These are phyloP conservation scores for Teratosphaeria destructans DNA, from an alignment of 2,329 filamentous ascomycete species.

Conservation along the genomic window DNA sequence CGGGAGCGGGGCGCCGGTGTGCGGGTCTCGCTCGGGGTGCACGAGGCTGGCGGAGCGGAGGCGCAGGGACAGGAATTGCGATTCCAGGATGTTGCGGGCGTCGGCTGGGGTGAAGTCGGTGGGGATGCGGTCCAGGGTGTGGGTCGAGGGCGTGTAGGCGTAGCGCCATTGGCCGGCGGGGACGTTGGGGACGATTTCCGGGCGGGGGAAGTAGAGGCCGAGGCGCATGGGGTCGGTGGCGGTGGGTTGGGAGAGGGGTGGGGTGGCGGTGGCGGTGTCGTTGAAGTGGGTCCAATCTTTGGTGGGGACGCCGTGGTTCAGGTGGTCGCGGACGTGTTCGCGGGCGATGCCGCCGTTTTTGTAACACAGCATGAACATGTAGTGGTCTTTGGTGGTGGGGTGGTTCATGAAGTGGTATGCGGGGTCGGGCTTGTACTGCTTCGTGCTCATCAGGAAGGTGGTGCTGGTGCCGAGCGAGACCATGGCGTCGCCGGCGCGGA, in stretches of 20 bases:
- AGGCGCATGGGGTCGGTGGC: constrained; percentile 55
- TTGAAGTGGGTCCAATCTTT: constrained; percentile 73
- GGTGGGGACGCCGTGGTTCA: constrained; percentile 25
- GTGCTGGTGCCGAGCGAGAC: constrained; percentile 91
- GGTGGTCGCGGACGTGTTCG: constrained; percentile 72
- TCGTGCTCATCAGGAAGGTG: constrained; percentile 94
- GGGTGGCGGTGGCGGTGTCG: constrained; percentile 54
- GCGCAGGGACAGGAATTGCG: constrained; percentile 84
- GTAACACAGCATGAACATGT: constrained; percentile 99
- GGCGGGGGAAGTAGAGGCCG: constrained; percentile 88
- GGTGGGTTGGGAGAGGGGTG: constrained; percentile 55
- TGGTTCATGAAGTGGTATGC: constrained; percentile 98
- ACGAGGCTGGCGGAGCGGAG: constrained; percentile 75
- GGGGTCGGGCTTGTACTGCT: constrained; percentile 79
- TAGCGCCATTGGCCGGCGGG: constrained; percentile 79
- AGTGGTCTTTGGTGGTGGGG: constrained; percentile 76
- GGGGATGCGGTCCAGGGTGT: constrained; percentile 30
- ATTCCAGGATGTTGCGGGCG: constrained; percentile 80
- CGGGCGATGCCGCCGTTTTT: constrained; percentile 94
- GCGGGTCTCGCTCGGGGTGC: constrained; percentile 23
- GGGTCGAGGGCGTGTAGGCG: constrained; percentile 42
- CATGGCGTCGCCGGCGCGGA: constrained; percentile 82
- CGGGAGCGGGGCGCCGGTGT: constrained; percentile 49
- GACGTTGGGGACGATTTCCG: constrained; percentile 91
- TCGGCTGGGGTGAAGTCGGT: constrained; percentile 49